Evolutionary conservation across 495 filamentous ascomycete species (phyloP).

Genomic region (Penicillium tannophilum): DNA sequence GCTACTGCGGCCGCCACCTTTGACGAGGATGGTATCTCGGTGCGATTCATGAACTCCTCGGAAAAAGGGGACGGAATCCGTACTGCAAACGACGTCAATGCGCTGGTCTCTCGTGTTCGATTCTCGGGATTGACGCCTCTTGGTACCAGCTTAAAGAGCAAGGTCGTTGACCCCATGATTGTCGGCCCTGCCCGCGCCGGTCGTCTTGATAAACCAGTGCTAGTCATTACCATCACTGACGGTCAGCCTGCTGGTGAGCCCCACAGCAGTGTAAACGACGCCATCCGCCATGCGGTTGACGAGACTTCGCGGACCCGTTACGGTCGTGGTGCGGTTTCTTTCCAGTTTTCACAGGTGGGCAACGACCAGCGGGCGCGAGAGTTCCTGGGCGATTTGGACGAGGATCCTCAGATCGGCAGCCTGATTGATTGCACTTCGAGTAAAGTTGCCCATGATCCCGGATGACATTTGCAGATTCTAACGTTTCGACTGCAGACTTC

Average conservation of each 20-base stretch:
- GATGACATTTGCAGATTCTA: slow-evolving; percentile 4
- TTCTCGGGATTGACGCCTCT: slow-evolving; percentile 71
- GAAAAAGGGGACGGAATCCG: slow-evolving; percentile 55
- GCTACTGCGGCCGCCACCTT: slow-evolving; percentile 68
- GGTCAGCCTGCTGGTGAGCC: slow-evolving; percentile 63
- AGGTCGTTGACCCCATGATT: slow-evolving; percentile 64
- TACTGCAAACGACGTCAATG: slow-evolving; percentile 58
- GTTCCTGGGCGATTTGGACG: slow-evolving; percentile 64
- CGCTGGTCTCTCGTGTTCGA: slow-evolving; percentile 56
- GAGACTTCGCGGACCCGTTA: slow-evolving; percentile 49
- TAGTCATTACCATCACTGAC: slow-evolving; percentile 73
- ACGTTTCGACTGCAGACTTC: slow-evolving; percentile 49
- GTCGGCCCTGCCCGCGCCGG: slow-evolving; percentile 49
- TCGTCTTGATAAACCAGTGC: slow-evolving; percentile 62
- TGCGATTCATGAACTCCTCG: slow-evolving; percentile 71
- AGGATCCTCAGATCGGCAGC: slow-evolving; percentile 61
- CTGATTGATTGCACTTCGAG: slow-evolving; percentile 75
- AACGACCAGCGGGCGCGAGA: slow-evolving; percentile 66
- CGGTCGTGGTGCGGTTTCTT: slow-evolving; percentile 57
- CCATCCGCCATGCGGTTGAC: slow-evolving; percentile 49
- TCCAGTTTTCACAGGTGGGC: slow-evolving; percentile 77
- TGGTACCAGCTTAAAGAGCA: slow-evolving; percentile 61
- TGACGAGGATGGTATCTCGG: slow-evolving; percentile 67
- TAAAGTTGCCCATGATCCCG: slow-evolving; percentile 43
- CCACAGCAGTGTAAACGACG: slow-evolving; percentile 50